Evolutionary conservation across 2,329 filamentous ascomycete species (phyloP).

Genomic region (Fusarium nanum): DNA sequence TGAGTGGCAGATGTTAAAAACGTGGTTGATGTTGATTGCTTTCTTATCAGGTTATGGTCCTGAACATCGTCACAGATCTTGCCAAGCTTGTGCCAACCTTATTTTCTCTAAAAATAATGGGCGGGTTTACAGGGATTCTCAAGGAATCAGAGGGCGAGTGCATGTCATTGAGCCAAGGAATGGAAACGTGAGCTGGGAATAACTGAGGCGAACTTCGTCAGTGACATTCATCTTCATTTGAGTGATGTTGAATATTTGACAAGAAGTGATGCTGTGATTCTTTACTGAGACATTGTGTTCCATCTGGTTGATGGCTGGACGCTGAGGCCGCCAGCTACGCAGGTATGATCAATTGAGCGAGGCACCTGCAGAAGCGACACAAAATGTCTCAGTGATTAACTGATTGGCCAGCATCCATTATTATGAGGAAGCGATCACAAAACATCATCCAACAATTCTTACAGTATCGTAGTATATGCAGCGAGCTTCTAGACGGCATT

Average conservation of each 20-base stretch:
- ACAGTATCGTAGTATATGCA: neutral
- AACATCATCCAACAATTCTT: neutral
- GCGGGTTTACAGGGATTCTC: slow-evolving; percentile 15
- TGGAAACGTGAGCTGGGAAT: neutral
- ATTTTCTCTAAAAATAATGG: slow-evolving; percentile 29
- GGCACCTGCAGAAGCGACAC: neutral
- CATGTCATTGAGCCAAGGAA: neutral
- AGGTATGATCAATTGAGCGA: neutral
- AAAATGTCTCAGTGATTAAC: neutral
- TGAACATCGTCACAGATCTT: neutral
- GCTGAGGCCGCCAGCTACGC: neutral
- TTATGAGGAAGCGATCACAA: neutral
- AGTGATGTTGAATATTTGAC: neutral
- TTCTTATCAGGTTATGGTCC: slow-evolving; percentile 1
- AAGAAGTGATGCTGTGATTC: neutral
- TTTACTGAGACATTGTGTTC: neutral
- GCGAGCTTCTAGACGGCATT: too few species aligned
- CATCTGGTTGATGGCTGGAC: neutral
- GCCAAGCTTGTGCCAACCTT: slow-evolving; percentile 25
- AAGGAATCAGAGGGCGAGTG: neutral
- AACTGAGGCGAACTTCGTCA: neutral
- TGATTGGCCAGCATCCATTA: neutral
- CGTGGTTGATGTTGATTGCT: neutral
- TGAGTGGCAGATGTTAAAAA: neutral
- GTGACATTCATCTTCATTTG: neutral